Evolutionary conservation across 2,329 filamentous ascomycete species (phyloP), one percentile per base, ranked within the genome.

Genomic region (Colletotrichum zoysiae): DNA sequence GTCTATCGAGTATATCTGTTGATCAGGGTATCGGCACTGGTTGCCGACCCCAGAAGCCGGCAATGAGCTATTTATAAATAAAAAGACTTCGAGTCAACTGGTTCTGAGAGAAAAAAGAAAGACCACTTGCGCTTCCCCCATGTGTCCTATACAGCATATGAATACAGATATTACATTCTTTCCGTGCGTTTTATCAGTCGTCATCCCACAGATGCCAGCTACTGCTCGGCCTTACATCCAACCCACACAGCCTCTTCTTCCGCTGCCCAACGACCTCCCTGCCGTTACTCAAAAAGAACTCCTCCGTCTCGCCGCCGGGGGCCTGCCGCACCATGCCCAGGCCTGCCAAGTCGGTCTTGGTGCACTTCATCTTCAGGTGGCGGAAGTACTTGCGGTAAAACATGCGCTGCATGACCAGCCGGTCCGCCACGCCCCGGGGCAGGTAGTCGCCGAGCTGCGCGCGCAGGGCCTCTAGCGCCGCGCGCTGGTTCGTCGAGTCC

Each of bases 341-440:
- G 23, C 68, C 71, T 7, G 68, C 59, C 16, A 71, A 65, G 42
- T 73, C 71, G 33, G 71, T 73, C 58, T 73, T 73, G 11, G 69
- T 68, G 59, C 71, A 73, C 59, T 70, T 68, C 71, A 73, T 73
- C 35, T 64, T 30, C 38, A 73, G 33, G 55, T 73, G 71, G 7
- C 68, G 68, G 55, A 73, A 73, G 48, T 72, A 72, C 48, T 73
- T 73, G 53, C 71, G 71, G 50, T 73, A 72, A 23, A 71, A 73
- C 71, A 73, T 72, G 4, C 71, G 46, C 50, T 73, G 71, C 71
- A 73, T 70, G n/a, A 72, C 69, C n/a, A 73, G 42, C 2, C 50
- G 51, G 11, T 58, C 51, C 8, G 68, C 63, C 6, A 70, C 71
- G 8, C 42, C 26, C 14, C 60, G 30, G 12, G 71, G 68, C 14